These are phyloP conservation scores for Incumbomyces lentus DNA, from an alignment of 2,329 filamentous ascomycete genomes.

Conservation along the genomic window DNA sequence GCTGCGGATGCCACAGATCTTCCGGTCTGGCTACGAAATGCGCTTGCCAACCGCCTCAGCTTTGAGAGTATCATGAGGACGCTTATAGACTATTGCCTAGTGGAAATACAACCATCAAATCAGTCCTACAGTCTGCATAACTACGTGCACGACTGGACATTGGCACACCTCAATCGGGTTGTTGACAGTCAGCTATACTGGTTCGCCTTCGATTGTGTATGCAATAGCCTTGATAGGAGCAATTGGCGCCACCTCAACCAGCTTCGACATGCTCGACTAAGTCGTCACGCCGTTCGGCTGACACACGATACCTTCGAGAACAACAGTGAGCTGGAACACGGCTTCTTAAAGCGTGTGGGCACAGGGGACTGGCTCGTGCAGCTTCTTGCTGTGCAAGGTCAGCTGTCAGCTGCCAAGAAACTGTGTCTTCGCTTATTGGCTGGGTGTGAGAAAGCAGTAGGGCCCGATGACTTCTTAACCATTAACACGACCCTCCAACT, in stretches of 20 bases:
- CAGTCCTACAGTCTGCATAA: conserved; percentile 13
- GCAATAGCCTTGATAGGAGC: not conserved
- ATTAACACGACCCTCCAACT: conserved; percentile 14
- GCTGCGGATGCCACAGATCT: conserved; percentile 3
- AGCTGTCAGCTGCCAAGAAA: conserved; percentile 20
- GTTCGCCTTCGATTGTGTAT: conserved; percentile 12
- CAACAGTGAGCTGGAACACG: not conserved
- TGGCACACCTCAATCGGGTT: conserved; percentile 9
- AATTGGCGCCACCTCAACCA: not conserved
- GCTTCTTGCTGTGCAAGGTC: conserved; percentile 14
- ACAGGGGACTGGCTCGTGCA: not conserved
- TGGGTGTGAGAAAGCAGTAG: conserved; percentile 17
- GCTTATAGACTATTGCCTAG: conserved; percentile 10
- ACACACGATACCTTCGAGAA: not conserved
- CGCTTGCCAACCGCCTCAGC: conserved; percentile 2
- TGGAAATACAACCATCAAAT: conserved; percentile 6
- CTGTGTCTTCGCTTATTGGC: conserved; percentile 20
- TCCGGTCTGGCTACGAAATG: conserved; percentile 16
- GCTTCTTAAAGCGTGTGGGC: not conserved
- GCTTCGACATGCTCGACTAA: conserved; percentile 2
- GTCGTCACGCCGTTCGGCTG: conserved; percentile 5
- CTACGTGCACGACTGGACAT: conserved; percentile 16
- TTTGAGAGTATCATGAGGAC: conserved; percentile 11
- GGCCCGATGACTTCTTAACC: conserved; percentile 17
- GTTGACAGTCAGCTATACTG: conserved; percentile 8